phyloP scores from a whole-genome alignment of 495 filamentous ascomycete genomes.

The Neurospora terricola region DNA sequence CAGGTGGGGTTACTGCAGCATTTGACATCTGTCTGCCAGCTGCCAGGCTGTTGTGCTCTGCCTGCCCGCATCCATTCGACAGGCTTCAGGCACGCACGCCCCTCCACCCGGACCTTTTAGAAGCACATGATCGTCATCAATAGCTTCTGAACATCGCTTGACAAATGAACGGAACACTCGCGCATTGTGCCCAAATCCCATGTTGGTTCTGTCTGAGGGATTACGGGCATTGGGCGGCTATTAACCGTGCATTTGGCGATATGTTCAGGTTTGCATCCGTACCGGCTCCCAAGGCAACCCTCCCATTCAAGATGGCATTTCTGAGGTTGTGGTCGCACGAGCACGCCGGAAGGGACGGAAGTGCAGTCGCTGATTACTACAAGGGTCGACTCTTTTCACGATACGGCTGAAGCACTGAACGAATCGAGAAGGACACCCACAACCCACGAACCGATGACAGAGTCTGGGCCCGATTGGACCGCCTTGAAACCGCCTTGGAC shows the following conservation, averaged over 20 bases:
- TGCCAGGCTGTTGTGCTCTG: background rate
- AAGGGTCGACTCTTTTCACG: background rate
- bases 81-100: background rate
- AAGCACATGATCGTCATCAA: background rate
- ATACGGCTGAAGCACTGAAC: background rate
- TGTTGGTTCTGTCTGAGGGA: background rate
- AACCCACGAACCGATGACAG: background rate
- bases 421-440: background rate
- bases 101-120: background rate
- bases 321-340: background rate
- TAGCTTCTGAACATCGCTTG: background rate
- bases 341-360: background rate
- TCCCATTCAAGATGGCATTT: background rate
- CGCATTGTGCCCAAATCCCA: background rate
- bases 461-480: background rate
- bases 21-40: background rate
- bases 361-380: background rate
- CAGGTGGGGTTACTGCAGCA: background rate
- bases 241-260: background rate
- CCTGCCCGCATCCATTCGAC: background rate
- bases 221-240: background rate
- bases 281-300: background rate
- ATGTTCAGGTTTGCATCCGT: background rate
- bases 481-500: background rate
- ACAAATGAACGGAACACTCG: background rate